These are phyloP conservation scores for Pseudogymnoascus sp. DNA, from an alignment of 2,329 filamentous ascomycete species.

Conservation along the genomic window DNA sequence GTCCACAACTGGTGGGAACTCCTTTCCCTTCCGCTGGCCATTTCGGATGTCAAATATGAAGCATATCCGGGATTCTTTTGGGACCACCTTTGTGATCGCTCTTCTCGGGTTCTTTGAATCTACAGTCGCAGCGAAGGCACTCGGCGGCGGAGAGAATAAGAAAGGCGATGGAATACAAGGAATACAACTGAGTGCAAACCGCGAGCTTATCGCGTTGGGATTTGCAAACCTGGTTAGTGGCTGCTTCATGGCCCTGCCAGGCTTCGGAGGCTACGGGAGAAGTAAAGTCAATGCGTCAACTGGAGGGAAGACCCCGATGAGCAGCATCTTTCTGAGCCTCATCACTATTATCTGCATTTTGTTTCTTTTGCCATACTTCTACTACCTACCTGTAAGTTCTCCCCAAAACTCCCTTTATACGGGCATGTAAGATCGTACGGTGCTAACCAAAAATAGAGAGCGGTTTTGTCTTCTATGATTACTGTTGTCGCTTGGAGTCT, in stretches of 20 bases:
- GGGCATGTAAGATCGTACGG: constrained; percentile 14
- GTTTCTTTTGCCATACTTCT: constrained; percentile 83
- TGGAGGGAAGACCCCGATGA: constrained; percentile 88
- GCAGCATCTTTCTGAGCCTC: constrained; percentile 74
- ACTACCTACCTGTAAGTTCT: constrained; percentile 78
- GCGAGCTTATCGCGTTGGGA: constrained; percentile 86
- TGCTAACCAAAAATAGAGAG: constrained; percentile 55
- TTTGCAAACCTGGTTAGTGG: constrained; percentile 85
- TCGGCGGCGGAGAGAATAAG: constrained; percentile 50
- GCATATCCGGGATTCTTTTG: constrained; percentile 78
- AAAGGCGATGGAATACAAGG: constrained; percentile 62
- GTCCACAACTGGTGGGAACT: constrained; percentile 55
- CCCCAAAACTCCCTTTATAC: constrained; percentile 10
- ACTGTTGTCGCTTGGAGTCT: constrained; percentile 91
- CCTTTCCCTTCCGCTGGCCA: constrained; percentile 79
- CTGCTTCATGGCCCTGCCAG: constrained; percentile 85
- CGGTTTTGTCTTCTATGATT: constrained; percentile 87
- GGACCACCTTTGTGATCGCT: constrained; percentile 87
- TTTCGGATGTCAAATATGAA: constrained; percentile 69
- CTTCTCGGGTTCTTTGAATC: constrained; percentile 98
- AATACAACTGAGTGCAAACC: constrained; percentile 80
- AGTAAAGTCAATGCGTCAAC: constrained; percentile 94
- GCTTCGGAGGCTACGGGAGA: constrained; percentile 91
- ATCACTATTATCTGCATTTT: constrained; percentile 75
- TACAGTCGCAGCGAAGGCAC: constrained; percentile 86